Base-by-base conservation (phyloP, 495 filamentous ascomycete species). In the Peziza echinospora region DNA sequence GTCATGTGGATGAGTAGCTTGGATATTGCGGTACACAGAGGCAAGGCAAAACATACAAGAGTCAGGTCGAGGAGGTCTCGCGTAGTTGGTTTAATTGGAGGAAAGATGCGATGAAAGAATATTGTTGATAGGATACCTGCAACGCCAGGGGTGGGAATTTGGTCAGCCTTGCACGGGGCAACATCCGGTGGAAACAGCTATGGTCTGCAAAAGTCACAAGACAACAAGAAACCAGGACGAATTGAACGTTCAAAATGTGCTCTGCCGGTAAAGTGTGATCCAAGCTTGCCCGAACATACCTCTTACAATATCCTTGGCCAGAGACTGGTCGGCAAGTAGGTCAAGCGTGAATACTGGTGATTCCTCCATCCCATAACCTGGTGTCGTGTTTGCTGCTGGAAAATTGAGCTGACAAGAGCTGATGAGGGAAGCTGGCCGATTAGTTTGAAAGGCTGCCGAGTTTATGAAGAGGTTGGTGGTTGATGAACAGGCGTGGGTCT, bases 91-190 rank as follows among this genome's bases (percentile, higher is more conserved):
- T 73, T 66, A 47, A 93, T 71, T 24, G 81, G 76, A 47, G 81
- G 81, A 67, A 97, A 96, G 70, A 84, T 92, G 50, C 89, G 82
- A 64, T 96, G 85, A 69, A 97, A 97, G 77, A 96, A 97, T 60
- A 97, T 93, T 34, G 87, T 89, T 62, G 93, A 84, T 44, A 96
- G 77, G 56, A 94, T 80, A 49, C 80, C 87, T 96, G 50, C 6
- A 46, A 44, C 17, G 19, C 37, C 50, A 40, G 55, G 51, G 56
- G 49, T 50, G 49, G 47, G 53, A 47, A 49, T 8, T 25, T 25
- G 16, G 16, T 23, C 19, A 25, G 7, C 19, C 19, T n/a, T n/a
- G n/a, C n/a, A n/a, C 51, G 51, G 46, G 44, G 24, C 48, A 44
- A 48, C 13, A 26, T 41, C 44, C n/a, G n/a, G n/a, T n/a, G n/a